phyloP scores from a whole-genome alignment of 2,329 filamentous ascomycete genomes.

The Sporothrix pallida region DNA sequence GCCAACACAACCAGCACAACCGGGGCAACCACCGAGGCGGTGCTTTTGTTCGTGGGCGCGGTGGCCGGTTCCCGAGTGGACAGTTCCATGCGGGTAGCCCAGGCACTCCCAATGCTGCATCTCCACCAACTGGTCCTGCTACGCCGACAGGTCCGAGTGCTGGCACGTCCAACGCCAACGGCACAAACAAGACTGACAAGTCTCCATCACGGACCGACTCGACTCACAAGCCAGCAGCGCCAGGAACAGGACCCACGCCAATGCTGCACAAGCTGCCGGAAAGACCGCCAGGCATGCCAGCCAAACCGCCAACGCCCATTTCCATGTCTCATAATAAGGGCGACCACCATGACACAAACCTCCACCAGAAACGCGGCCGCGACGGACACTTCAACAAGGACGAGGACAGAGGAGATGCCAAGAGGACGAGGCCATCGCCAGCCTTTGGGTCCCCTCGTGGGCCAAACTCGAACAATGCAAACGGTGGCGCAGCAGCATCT shows the following conservation, averaged over 20 bases:
- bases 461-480: background rate
- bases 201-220: background rate
- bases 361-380: conserved; percentile 32
- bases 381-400: background rate
- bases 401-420: conserved; percentile 31
- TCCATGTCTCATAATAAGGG: conserved; percentile 29
- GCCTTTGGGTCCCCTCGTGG: background rate
- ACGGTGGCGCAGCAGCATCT: background rate
- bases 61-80: conserved; percentile 23
- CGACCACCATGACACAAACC: background rate
- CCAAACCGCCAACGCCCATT: conserved; percentile 36
- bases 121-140: background rate
- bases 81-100: background rate
- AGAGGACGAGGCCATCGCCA: conserved; percentile 34
- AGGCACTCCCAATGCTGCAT: background rate
- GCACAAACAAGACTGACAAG: background rate
- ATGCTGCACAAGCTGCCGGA: conserved; percentile 26
- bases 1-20: background rate
- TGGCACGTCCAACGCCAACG: background rate
- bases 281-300: conserved; percentile 31
- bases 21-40: conserved; percentile 25
- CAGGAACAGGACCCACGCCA: background rate
- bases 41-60: conserved; percentile 27
- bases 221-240: background rate
- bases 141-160: background rate